Conservation (phyloP, 2,329 filamentous ascomycete genomes). For the Blumeriella jaapii region DNA sequence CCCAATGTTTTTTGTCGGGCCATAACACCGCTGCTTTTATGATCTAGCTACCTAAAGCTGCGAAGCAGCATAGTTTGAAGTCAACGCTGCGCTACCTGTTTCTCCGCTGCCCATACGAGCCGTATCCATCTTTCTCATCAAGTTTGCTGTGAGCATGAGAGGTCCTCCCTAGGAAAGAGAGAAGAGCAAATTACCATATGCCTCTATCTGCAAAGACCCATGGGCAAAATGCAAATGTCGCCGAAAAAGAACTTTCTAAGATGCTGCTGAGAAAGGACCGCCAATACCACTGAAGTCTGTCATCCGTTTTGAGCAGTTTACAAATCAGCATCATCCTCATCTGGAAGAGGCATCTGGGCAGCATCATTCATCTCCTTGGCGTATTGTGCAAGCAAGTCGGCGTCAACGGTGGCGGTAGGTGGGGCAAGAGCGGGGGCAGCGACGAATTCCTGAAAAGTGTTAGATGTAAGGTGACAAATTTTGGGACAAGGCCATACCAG, state of each 20-base stretch:
- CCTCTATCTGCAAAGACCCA: conserved; percentile 23
- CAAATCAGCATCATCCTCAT: conserved; percentile 72
- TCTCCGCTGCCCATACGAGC: too few species aligned
- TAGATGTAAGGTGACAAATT: conserved; percentile 15
- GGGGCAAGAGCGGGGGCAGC: conserved; percentile 90
- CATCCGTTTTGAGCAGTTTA: conserved; percentile 20
- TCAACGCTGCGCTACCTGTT: too few species aligned
- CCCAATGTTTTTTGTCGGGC: too few species aligned
- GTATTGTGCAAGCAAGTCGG: conserved; percentile 70
- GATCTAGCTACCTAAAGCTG: too few species aligned
- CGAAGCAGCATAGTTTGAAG: too few species aligned
- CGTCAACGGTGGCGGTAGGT: conserved; percentile 82
- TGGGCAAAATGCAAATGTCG: conserved; percentile 23
- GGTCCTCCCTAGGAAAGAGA: conserved; percentile 21
- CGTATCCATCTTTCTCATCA: conserved; percentile 12
- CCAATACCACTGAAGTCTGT: conserved; percentile 12
- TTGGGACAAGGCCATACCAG: conserved; percentile 46
- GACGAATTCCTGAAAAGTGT: conserved; percentile 68
- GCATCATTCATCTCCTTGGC: conserved; percentile 80
- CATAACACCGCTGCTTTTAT: too few species aligned
- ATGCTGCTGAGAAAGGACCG: conserved; percentile 23
- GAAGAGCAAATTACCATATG: conserved; percentile 18
- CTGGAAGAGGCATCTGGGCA: conserved; percentile 74
- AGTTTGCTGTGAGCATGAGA: conserved; percentile 18
- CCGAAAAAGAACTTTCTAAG: conserved; percentile 27